phyloP scores from a whole-genome alignment of 1,284 basidiomycete species.

The Athelia sp. region DNA sequence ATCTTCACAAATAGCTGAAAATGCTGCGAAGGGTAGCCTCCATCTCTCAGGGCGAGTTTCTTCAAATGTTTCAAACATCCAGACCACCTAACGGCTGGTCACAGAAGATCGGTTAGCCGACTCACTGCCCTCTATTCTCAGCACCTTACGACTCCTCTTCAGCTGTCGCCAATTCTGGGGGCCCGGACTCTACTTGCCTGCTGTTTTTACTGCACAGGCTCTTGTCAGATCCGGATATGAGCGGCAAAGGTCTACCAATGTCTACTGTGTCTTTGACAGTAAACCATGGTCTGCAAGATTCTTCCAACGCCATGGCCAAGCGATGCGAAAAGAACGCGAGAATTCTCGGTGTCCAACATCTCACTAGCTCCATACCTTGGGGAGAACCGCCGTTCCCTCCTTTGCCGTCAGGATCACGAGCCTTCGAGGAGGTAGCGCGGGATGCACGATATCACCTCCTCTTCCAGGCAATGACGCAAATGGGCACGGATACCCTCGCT shows the following conservation, averaged over 20 bases:
- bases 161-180: conserved; percentile 76
- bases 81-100: conserved; percentile 36
- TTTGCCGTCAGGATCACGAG: conserved; percentile 20
- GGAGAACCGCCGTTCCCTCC: conserved; percentile 43
- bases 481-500: conserved; percentile 40
- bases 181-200: conserved; percentile 74
- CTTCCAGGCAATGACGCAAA: conserved; percentile 40
- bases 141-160: not conserved
- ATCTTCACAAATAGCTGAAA: no score
- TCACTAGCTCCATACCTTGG: conserved; percentile 51
- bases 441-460: conserved; percentile 52
- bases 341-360: conserved; percentile 41
- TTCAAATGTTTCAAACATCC: conserved; percentile 30
- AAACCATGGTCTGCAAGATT: conserved; percentile 59
- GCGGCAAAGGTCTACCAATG: conserved; percentile 13
- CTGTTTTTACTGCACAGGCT: conserved; percentile 55
- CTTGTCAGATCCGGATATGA: conserved; percentile 19
- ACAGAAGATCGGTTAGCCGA: conserved; percentile 31
- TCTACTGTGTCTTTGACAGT: conserved; percentile 58
- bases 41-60: conserved; percentile 42
- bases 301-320: conserved; percentile 50
- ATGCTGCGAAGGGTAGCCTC: conserved; percentile 6
- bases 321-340: conserved; percentile 38
- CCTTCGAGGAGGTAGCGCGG: conserved; percentile 55
- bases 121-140: not conserved